These are phyloP conservation scores for Citrus trifoliata DNA, from an alignment of 345 rosid genomes.

Conservation along the genomic window DNA sequence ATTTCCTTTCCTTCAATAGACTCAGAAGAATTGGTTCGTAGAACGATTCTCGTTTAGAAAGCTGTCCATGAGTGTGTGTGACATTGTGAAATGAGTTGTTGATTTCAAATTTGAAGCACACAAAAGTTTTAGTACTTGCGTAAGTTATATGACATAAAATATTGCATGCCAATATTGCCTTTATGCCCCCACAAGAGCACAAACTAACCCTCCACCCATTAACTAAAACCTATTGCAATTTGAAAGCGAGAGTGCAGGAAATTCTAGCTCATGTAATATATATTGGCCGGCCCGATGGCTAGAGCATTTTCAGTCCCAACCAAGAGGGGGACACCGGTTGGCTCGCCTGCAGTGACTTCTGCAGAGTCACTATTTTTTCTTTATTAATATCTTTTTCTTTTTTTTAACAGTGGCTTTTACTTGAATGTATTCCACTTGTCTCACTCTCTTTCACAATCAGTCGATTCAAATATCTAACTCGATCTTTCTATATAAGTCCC, in stretches of 20 bases:
- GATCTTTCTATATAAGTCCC: slow-evolving; percentile 6
- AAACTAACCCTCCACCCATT: slow-evolving; percentile 12
- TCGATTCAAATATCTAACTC: slow-evolving; percentile 17
- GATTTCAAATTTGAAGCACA: not conserved
- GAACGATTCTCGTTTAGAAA: not conserved
- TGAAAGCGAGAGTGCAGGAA: slow-evolving; percentile 13
- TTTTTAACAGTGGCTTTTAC: slow-evolving; percentile 13
- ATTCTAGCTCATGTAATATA: not conserved
- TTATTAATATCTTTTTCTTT: not conserved
- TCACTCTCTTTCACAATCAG: slow-evolving; percentile 7
- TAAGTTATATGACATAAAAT: not conserved
- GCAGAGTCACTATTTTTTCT: slow-evolving; percentile 11
- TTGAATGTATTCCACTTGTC: slow-evolving; percentile 30
- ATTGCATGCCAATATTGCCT: slow-evolving; percentile 25
- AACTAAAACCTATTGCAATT: not conserved
- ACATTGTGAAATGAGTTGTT: not conserved
- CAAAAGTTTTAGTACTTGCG: not conserved
- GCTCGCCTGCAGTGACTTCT: slow-evolving; percentile 22
- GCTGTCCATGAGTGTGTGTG: slow-evolving; percentile 4
- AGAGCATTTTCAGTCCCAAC: not conserved
- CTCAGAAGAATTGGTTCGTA: not conserved
- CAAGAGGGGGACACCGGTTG: slow-evolving; percentile 5
- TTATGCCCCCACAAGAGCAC: slow-evolving; percentile 38
- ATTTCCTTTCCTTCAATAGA: not conserved
- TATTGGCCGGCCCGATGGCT: slow-evolving; percentile 22